Conservation (phyloP, 768 basidiomycete species). For the Suillus discolor region DNA sequence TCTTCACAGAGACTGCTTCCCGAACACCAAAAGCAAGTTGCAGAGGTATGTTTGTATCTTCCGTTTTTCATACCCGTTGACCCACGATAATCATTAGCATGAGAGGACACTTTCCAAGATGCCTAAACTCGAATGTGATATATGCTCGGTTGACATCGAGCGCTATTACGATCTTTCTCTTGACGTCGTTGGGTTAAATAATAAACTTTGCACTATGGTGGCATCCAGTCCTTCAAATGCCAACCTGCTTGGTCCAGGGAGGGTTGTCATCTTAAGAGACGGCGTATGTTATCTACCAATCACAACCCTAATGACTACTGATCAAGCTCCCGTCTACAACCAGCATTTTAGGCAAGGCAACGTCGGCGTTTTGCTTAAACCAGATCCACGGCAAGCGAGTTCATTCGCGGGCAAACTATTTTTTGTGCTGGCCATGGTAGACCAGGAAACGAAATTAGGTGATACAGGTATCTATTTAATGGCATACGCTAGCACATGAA, state of each 20-base stretch:
- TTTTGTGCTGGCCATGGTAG: constrained; percentile 73
- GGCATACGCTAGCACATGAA: neutral
- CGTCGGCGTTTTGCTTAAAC: constrained; percentile 71
- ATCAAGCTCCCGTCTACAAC: neutral
- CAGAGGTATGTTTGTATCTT: constrained; percentile 56
- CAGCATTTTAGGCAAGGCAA: constrained; percentile 80
- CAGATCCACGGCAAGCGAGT: constrained; percentile 51
- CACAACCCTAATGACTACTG: neutral
- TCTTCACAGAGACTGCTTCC: constrained; percentile 90
- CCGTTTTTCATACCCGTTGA: neutral
- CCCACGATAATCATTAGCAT: constrained; percentile 47
- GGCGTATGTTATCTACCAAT: constrained; percentile 50
- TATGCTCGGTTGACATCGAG: constrained; percentile 75
- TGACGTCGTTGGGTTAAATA: constrained; percentile 64
- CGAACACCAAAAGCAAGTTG: constrained; percentile 88
- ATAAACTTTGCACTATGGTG: constrained; percentile 61
- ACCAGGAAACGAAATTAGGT: constrained; percentile 57
- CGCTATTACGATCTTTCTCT: constrained; percentile 73
- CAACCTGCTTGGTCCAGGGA: constrained; percentile 69
- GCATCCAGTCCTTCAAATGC: constrained; percentile 60
- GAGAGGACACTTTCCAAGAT: constrained; percentile 68
- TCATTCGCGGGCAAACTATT: constrained; percentile 57
- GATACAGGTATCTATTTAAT: constrained; percentile 45
- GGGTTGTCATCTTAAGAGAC: constrained; percentile 84
- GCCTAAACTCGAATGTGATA: constrained; percentile 64